Base-by-base conservation (phyloP, 345 rosid genomes). In the Acer campestre region DNA sequence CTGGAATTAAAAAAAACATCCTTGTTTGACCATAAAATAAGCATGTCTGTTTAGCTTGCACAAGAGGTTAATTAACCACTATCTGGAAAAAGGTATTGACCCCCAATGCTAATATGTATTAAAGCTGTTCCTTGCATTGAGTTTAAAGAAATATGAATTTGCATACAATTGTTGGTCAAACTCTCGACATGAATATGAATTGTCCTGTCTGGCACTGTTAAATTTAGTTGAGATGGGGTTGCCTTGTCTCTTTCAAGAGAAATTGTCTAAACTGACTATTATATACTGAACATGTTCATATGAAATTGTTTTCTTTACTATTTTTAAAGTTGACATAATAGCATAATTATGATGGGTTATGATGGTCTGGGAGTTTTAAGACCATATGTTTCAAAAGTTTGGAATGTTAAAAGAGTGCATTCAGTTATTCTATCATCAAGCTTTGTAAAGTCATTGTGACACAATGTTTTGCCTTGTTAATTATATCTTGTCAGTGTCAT, bases 401-500 rank as follows among this genome's bases (percentile, higher is more conserved):
- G 13, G 53, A 66, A 14, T 22, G 25, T 51, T 59, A 67, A 27
- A 61, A 55, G 20, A 38, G 13, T 48, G 3, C 42, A 35, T 61
- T 22, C 46, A 46, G 40, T 31, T 65, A 1, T 55, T 72, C 22
- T 65, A 11, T 70, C 20, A 44, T 44, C 58, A 17, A 44, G 10
- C 56, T 51, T 12, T 48, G 7, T 80, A 46, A 17, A 38, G 68
- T 55, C n/a, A 4, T 77, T 29, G 62, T 61, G 42, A 35, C 46
- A 16, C 9, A 22, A 68, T 82, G 17, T 78, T 68, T 69, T 71
- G 11, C 40, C 49, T 14, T 29, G 67, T 77, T 65, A 29, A 18
- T 13, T 51, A 17, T 73, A 73, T 40, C 20, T 7, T 70, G 75
- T 67, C 89, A 94, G 99, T 77, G 73, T 90, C 79, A 90, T 96